A percentile compares a stretch with the other conserved stretches of the same genome.
phyloP scores from a whole-genome alignment of 768 basidiomycete genomes.

The Boletus tylopilopsis region DNA sequence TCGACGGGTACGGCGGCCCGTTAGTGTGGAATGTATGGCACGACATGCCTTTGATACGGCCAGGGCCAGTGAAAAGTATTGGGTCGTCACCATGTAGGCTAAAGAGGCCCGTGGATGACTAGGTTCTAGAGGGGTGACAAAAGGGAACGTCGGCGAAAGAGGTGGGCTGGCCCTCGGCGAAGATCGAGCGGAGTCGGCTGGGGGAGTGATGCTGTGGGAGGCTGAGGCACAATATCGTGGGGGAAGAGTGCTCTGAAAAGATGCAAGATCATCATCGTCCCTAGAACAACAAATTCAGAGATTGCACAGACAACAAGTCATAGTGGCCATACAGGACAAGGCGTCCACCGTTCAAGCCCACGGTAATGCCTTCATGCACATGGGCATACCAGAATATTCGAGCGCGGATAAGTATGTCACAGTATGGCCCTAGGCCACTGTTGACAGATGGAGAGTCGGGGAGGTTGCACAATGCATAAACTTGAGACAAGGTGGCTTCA shows the following conservation, averaged over 20 bases:
- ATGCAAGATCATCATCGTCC: conserved; percentile 68
- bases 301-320: neutral
- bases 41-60: conserved; percentile 75
- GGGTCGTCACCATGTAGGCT: conserved; percentile 51
- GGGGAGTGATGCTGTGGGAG: conserved; percentile 29
- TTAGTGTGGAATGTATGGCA: conserved; percentile 71
- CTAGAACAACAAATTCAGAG: conserved; percentile 35
- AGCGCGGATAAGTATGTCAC: conserved; percentile 61
- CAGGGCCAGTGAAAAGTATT: conserved; percentile 66
- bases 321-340: conserved; percentile 61
- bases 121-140: conserved; percentile 21
- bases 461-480: conserved; percentile 67
- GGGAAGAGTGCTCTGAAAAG: conserved; percentile 66
- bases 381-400: conserved; percentile 90
- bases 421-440: conserved; percentile 50
- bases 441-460: conserved; percentile 42
- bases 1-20: conserved; percentile 70
- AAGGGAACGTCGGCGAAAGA: conserved; percentile 19
- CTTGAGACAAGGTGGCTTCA: conserved; percentile 79
- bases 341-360: conserved; percentile 80
- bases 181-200: conserved; percentile 32
- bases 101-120: conserved; percentile 35
- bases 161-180: conserved; percentile 29
- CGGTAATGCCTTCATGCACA: conserved; percentile 79
- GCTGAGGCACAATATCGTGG: conserved; percentile 32